Base-by-base conservation (phyloP, 208 protist genomes). In the Wallacemonas rigidus region DNA sequence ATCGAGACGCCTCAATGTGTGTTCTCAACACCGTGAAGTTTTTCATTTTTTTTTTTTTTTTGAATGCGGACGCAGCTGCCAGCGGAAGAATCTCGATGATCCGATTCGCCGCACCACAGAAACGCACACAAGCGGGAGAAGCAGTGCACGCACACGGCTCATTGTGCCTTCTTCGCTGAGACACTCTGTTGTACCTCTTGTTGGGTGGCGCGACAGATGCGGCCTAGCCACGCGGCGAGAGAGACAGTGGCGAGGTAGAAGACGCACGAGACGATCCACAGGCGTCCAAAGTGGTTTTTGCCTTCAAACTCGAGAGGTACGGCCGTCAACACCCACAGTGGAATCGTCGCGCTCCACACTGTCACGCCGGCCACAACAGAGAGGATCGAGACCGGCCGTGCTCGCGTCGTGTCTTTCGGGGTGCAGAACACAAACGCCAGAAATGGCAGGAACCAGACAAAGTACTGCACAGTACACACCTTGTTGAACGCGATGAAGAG, bases 391-490 rank as follows among this genome's bases (percentile, higher is more conserved):
- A 74, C 71, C 41, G 58, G 63, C 43, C 75, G 40, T 39, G 45
- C 60, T 4, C 26, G 35, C 9, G 44, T 56, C 12, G 26, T 67
- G 8, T 43, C 62, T 48, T 61, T 43, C 1, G 86, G 84, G 3
- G 89, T 74, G 76, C 76, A 87, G 44, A 94, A 88, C 14, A 94
- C 81, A 80, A 97, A 92, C 15, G 78, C 60, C 14, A 97, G 74
- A 70, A 98, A 87, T 7, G 86, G 82, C 12, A 98, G 63, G 63
- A 95, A 98, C 95, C 96, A 98, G 58, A 95, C 91, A 86, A 98
- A 98, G 76, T 98, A 98, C 80, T 98, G 96, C 63, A 98, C 94
- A 8, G 96, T 98, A 71, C 85, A 95, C 7, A 98, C 96, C 75
- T 98, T 98, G 76, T 98, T 98, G 64, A 98, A 97, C 36, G 91